Evolutionary conservation across 148 eudicot genomes (phyloP), one percentile per base, ranked within the genome.

Genomic region (Limonium bicolor): DNA sequence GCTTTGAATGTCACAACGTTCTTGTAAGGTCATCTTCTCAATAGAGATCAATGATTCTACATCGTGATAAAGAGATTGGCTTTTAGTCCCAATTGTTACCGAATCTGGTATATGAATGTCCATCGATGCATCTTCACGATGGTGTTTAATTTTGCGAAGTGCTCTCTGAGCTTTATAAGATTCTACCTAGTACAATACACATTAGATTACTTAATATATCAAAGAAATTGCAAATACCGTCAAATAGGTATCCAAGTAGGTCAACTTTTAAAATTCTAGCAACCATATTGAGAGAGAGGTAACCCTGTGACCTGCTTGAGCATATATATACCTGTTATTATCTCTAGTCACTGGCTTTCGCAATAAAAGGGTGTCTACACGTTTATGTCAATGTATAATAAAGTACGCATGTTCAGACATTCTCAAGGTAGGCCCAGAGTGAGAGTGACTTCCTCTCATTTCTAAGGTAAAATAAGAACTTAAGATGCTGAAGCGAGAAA

Each of bases 161-260:
- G 76, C 71, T 71, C 85, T 62, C 58, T 60, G 61, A 20, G 80
- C 64, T 31, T 73, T 71, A 54, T 59, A 69, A 4, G 62, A 51
- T 51, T 84, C 81, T 46, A 84, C 95, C 95, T 84, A 33, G 20
- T 11, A 20, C n/a, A 29, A 27, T 45, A 13, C 36, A 36, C 17
- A 31, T 9, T 23, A 17, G 14, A 46, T 17, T 31, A 36, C 30
- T 46, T 22, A 39, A 24, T 26, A 29, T 18, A 40, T 19, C 43
- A 14, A 51, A 37, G 33, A 20, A 17, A n/a, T n/a, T n/a, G n/a
- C n/a, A 39, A 46, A n/a, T 3, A 27, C 14, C n/a, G 1, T 2
- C 4, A 22, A 15, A 26, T n/a, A n/a, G n/a, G n/a, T n/a, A n/a
- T n/a, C n/a, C n/a, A n/a, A n/a, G n/a, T n/a, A n/a, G n/a, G n/a